A percentile compares a stretch with the other conserved stretches of the same genome.
Evolutionary conservation across 106 monocot species (phyloP).

Genomic region (Dioscorea alata): DNA sequence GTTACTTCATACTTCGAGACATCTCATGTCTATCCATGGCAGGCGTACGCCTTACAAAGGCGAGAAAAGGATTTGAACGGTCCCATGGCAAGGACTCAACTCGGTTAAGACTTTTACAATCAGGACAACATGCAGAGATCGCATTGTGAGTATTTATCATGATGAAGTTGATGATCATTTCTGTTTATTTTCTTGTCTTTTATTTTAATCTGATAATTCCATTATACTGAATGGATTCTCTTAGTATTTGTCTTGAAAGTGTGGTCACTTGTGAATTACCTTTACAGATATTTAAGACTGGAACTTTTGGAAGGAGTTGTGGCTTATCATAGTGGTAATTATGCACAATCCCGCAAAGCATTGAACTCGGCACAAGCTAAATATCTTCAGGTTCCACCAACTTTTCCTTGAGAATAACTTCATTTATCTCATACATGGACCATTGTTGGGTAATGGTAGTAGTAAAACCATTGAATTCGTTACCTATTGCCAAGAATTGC

Average conservation of each 20-base stretch:
- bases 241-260: not conserved
- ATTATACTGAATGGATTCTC: constrained; percentile 1
- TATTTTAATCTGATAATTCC: not conserved
- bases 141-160: constrained; percentile 61
- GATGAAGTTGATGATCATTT: not conserved
- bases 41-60: constrained; percentile 62
- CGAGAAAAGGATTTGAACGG: constrained; percentile 80
- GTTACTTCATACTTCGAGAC: constrained; percentile 91
- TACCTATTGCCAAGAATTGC: too few relatives aligned
- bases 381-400: constrained; percentile 55
- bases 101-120: constrained; percentile 74
- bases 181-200: not conserved
- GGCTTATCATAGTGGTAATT: constrained; percentile 72
- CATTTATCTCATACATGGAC: too few relatives aligned
- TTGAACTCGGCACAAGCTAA: constrained; percentile 72
- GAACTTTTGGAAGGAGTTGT: constrained; percentile 96
- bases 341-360: constrained; percentile 47
- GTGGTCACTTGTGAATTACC: not conserved
- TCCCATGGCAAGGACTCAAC: constrained; percentile 84
- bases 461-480: too few relatives aligned
- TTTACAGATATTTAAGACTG: constrained; percentile 72
- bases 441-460: too few relatives aligned
- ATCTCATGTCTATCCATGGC: constrained; percentile 81
- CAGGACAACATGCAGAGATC: constrained; percentile 66
- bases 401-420: too few relatives aligned